Base-by-base conservation (phyloP, 1,284 basidiomycete genomes). In the Tylopilus sp. region DNA sequence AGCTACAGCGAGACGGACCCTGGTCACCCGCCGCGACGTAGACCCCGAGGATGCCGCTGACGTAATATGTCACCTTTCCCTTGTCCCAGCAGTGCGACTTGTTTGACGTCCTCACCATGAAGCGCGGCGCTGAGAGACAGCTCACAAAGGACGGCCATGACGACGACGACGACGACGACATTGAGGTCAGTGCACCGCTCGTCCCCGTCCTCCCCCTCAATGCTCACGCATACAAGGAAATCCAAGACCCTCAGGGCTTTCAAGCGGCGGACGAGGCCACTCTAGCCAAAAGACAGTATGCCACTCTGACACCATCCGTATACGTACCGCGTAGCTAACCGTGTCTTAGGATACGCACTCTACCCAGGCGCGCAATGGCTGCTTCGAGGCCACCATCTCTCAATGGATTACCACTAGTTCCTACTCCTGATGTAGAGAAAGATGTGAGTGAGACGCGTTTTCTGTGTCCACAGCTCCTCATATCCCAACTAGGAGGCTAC, bases 121-220 rank as follows among this genome's bases (percentile, higher is more conserved):
- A 91, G 70, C 79, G 89, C 63, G 77, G 74, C 47, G 89, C 89
- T 59, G 87, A 89, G 42, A 79, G 73, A 52, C 85, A 92, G 59
- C 62, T 89, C 31, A 75, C 77, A 12, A 88, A 81, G 60, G 86
- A 86, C 51, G 75, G 73, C 16, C 33, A n/a, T 16, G 33, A 18
- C 34, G 18, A 4, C 34, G 72, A 71, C 42, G 70, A 69, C 19
- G 75, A 72, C 30, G 73, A 74, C 26, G 63, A 69, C 4, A 60
- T 66, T 41, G 53, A 63, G 52, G 70, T 71, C 19, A 40, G 51
- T 55, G 63, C 41, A 36, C 47, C 21, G 4, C 13, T 36, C 19
- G 6, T 52, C 9, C 33, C 9, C 46, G 4, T 16, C 1, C 18
- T 44, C 1, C 13, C 44, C 18, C 19, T 6, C 25, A 6, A 19